These are phyloP conservation scores for Penicillium sp. DNA, from an alignment of 2,329 filamentous ascomycete species.

Conservation along the genomic window DNA sequence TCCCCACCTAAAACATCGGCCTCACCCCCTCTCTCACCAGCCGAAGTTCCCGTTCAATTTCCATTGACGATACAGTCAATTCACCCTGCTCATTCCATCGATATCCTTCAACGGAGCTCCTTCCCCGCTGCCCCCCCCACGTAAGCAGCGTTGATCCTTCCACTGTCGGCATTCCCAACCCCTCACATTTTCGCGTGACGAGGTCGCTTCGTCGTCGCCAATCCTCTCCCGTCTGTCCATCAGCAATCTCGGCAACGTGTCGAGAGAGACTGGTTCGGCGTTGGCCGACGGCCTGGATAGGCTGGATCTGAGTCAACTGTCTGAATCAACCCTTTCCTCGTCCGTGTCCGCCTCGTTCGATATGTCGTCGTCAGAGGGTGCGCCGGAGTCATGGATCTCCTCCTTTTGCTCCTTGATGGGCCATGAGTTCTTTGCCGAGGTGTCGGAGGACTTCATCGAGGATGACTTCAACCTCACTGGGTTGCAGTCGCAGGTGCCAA, in stretches of 20 bases:
- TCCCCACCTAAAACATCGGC: constrained; percentile 30
- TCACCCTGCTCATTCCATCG: not conserved
- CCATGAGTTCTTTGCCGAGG: constrained; percentile 98
- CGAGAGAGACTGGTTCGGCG: constrained; percentile 52
- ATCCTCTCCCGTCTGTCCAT: constrained; percentile 20
- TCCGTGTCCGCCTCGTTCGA: constrained; percentile 48
- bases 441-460: constrained; percentile 98
- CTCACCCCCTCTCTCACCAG: constrained; percentile 7
- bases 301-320: constrained; percentile 55
- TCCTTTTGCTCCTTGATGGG: constrained; percentile 95
- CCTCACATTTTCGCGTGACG: constrained; percentile 26
- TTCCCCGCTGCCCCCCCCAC: constrained; percentile 7
- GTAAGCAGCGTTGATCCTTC: constrained; percentile 14
- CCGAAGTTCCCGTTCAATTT: not conserved
- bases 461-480: constrained; percentile 99
- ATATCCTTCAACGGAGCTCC: not conserved
- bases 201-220: constrained; percentile 30
- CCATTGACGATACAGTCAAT: constrained; percentile 2
- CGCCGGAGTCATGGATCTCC: constrained; percentile 92
- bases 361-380: constrained; percentile 54
- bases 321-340: constrained; percentile 50
- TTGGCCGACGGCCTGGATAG: constrained; percentile 56
- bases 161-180: constrained; percentile 10
- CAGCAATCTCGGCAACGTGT: constrained; percentile 50
- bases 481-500: constrained; percentile 90